Conservation (phyloP, 2,329 filamentous ascomycete species). For the Colletotrichum somersetense region DNA sequence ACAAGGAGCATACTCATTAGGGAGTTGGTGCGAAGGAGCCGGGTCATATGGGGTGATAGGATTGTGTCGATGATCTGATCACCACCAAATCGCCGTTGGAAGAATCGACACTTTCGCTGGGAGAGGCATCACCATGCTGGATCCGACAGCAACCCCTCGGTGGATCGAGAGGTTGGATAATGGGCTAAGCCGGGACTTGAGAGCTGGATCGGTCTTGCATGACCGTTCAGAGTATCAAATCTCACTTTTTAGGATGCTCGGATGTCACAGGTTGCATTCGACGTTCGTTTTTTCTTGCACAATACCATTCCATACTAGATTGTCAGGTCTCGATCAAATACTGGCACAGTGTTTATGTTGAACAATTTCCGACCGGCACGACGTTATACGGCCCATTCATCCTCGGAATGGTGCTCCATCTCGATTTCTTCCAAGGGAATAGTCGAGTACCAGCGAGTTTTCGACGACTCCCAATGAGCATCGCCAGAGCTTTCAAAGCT, state of each 20-base stretch:
- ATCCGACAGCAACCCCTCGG: background rate
- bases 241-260: constrained; percentile 16
- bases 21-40: background rate
- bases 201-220: background rate
- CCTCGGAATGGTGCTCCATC: background rate
- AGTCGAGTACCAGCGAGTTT: background rate
- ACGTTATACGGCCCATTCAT: background rate
- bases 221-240: background rate
- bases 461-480: constrained; percentile 4
- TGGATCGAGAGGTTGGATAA: constrained; percentile 23
- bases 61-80: background rate
- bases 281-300: constrained; percentile 27
- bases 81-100: background rate
- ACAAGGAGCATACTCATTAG: background rate
- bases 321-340: constrained; percentile 13
- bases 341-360: background rate
- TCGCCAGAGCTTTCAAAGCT: background rate
- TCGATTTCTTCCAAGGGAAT: background rate
- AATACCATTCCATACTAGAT: constrained; percentile 27
- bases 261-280: constrained; percentile 37
- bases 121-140: background rate
- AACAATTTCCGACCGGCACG: background rate
- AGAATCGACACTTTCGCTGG: background rate
- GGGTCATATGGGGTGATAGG: background rate
- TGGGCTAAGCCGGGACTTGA: constrained; percentile 5